Conservation (phyloP, 2,329 filamentous ascomycete genomes). For the Diaporthe capsici region DNA sequence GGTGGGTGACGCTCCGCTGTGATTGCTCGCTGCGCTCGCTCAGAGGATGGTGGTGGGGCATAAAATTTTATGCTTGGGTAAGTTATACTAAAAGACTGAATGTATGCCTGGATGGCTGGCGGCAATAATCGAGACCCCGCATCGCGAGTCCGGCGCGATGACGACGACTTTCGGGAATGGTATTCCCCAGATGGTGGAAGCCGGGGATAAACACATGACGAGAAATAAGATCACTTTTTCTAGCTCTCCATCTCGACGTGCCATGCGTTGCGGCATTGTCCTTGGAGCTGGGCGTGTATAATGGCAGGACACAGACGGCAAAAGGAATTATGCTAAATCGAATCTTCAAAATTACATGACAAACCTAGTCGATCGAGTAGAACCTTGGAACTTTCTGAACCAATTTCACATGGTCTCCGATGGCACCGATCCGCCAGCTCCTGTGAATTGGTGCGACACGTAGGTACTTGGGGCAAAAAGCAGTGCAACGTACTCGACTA, state of each 20-base stretch:
- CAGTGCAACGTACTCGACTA: neutral
- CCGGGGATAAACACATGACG: neutral
- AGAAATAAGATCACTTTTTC: neutral
- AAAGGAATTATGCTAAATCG: neutral
- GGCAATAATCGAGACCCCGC: slow-evolving; percentile 22
- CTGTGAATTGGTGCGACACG: neutral
- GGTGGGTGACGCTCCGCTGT: too few relatives aligned
- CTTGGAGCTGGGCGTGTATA: neutral
- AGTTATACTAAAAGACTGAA: neutral
- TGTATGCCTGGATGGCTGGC: neutral
- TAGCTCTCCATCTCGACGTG: neutral
- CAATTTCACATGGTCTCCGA: neutral
- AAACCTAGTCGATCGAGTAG: neutral
- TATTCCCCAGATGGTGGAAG: neutral
- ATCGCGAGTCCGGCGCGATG: slow-evolving; percentile 12
- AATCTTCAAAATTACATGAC: neutral
- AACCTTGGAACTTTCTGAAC: neutral
- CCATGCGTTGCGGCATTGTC: neutral
- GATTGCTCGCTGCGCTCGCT: too few relatives aligned
- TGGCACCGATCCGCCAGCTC: neutral
- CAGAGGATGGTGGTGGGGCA: too few relatives aligned
- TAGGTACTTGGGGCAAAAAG: neutral
- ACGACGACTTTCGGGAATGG: neutral
- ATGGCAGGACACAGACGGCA: neutral
- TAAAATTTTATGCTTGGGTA: too few relatives aligned